phyloP scores from a whole-genome alignment of 2,329 filamentous ascomycete genomes.

The Aspergillus thermomutatus region DNA sequence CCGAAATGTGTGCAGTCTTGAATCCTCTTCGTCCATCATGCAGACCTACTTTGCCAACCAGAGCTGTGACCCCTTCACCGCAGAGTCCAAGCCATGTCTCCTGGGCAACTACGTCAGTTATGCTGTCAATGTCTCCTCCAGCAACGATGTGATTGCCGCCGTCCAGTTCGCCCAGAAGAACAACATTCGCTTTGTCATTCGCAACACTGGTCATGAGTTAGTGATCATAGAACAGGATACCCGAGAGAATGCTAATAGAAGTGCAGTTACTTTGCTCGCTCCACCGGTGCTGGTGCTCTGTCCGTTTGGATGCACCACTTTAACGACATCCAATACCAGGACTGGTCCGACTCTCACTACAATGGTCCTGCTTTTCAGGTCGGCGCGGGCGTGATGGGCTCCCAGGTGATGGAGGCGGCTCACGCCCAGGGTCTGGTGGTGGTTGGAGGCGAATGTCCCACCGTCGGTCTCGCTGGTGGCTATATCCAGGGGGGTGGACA shows the following conservation, averaged over 20 bases:
- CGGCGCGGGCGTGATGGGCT: constrained; percentile 53
- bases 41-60: constrained; percentile 31
- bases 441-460: constrained; percentile 54
- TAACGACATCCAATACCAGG: constrained; percentile 24
- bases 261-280: constrained; percentile 49
- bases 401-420: constrained; percentile 48
- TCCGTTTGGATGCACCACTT: constrained; percentile 34
- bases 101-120: constrained; percentile 33
- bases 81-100: constrained; percentile 19
- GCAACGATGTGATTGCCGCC: constrained; percentile 25
- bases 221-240: not conserved
- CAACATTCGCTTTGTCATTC: constrained; percentile 51
- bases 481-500: constrained; percentile 62
- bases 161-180: constrained; percentile 45
- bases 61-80: constrained; percentile 29
- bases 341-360: constrained; percentile 45
- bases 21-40: constrained; percentile 32
- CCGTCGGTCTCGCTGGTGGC: constrained; percentile 59
- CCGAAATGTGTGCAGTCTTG: constrained; percentile 12
- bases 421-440: constrained; percentile 47
- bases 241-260: not conserved
- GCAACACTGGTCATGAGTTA: constrained; percentile 43
- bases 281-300: constrained; percentile 55
- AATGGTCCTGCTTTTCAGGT: constrained; percentile 51
- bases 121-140: constrained; percentile 32